Base-by-base conservation (phyloP, 2,329 filamentous ascomycete genomes). In the Diaporthe destruens region DNA sequence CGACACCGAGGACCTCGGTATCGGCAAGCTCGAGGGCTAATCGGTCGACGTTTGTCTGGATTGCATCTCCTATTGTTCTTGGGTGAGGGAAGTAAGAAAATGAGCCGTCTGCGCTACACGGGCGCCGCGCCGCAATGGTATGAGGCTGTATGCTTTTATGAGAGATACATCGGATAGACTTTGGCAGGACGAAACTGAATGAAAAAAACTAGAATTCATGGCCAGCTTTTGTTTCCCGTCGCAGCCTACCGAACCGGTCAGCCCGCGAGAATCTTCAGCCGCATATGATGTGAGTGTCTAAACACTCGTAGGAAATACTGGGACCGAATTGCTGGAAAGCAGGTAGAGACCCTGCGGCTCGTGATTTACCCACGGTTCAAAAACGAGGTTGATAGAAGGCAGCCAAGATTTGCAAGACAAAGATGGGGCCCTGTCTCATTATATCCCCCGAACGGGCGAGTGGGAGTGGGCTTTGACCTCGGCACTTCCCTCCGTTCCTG, bases 1-100 rank as follows among this genome's bases (percentile, higher is more conserved):
- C 59, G 87, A 90, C 79, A 84, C 87, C 25, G 84, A 88, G 77
- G 85, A 89, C 81, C 86, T 91, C 63, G 88, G 88, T 72, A 85
- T 90, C 76, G 88, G 87, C 56, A 81, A 87, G 79, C 71, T 72
- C 20, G 71, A 75, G 36, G 57, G 71, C 2, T 74, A 73, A 34
- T 2, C 23, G 16, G 34, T 20, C 51, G n/a, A 66, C 11, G 25
- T 25, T 39, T 47, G 44, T 71, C 36, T 25, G 36, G 59, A 29
- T 23, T 69, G 32, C 14, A n/a, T 61, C 36, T 47, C 34, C 49
- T 51, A 34, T 16, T 39, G 44, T 11, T 39, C 23, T 25, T 65
- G 49, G 47, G 34, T n/a, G 47, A 23, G n/a, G n/a, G 23, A 47
- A 23, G 23, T n/a, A 20, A 61, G 34, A 39, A 59, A 29, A 39